Base-by-base conservation (phyloP, 139 green algal species). In the Desmodesmus armatus region DNA sequence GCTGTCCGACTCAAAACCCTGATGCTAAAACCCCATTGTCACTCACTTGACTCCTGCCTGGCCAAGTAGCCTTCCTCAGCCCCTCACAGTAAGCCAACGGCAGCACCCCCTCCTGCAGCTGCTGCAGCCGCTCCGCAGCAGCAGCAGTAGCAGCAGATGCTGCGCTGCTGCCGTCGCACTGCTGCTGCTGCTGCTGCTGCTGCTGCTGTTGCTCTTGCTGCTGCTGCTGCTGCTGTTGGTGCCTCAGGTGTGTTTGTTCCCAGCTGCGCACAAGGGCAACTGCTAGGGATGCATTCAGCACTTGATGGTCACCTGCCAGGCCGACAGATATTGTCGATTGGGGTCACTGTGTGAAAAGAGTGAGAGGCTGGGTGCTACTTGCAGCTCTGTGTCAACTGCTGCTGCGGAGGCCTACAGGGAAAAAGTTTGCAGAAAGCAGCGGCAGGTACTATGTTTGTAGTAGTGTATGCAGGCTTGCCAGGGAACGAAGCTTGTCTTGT, bases 241-340 rank as follows among this genome's bases (percentile, higher is more conserved):
- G 66, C 39, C n/a, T 27, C 44, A 58, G 23, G 53, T 25, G 80
- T 23, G 65, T 37, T 3, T 70, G 76, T 88, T 97, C 94, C 91
- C 90, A 98, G 23, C 76, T 55, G 11, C 85, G 85, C n/a, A 91
- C 91, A 65, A 99, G 91, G 67, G 87, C 78, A 3, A 99, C 83
- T 3, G 97, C 97, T 27, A 99, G 86, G 0, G 91, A 80, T 1
- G 94, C 94, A 77, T 99, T 99, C n/a, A 95, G 31, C 17, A 81
- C 83, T 92, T 99, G 96, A 80, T 99, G 96, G 31, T 88, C 86
- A 0, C 97, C 97, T 5, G 90, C 88, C 13, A 99, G 85, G 2
- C 94, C 94, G 9, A 99, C 49, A 1, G 71, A 51, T 1, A 96
- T 43, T 0, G 51, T n/a, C 62, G 53, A 37, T 55, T 55, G 76